These are phyloP conservation scores for Venturia nashicola DNA, from an alignment of 2,329 filamentous ascomycete species.

Conservation along the genomic window DNA sequence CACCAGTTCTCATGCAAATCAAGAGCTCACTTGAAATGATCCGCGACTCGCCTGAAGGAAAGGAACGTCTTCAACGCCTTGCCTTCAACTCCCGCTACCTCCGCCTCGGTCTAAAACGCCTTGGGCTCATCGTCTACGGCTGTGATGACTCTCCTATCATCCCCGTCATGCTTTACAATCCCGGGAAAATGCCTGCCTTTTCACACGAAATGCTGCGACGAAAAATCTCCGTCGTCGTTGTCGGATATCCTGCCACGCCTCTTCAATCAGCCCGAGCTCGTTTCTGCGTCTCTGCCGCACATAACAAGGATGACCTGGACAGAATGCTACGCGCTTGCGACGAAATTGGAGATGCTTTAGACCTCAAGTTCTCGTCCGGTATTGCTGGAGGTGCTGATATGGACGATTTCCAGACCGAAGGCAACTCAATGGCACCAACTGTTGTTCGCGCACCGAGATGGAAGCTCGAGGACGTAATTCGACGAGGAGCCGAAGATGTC, in stretches of 20 bases:
- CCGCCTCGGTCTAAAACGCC: slow-evolving; percentile 89
- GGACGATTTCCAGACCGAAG: slow-evolving; percentile 24
- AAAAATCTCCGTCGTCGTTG: slow-evolving; percentile 94
- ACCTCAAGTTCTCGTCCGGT: slow-evolving; percentile 95
- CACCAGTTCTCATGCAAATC: slow-evolving; percentile 85
- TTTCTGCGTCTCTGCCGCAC: slow-evolving; percentile 89
- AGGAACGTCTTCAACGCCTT: slow-evolving; percentile 88
- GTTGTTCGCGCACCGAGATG: slow-evolving; percentile 54
- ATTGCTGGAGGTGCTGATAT: slow-evolving; percentile 78
- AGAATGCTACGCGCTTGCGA: slow-evolving; percentile 80
- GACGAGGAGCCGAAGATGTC: slow-evolving; percentile 60
- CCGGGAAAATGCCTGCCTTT: slow-evolving; percentile 97
- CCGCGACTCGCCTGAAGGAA: slow-evolving; percentile 83
- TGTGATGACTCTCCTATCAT: slow-evolving; percentile 98
- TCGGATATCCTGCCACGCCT: slow-evolving; percentile 92
- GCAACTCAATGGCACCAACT: slow-evolving; percentile 34
- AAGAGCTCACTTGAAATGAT: slow-evolving; percentile 78
- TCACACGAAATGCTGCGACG: slow-evolving; percentile 97
- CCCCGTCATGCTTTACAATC: slow-evolving; percentile 87
- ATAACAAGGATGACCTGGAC: slow-evolving; percentile 97
- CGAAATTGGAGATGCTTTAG: slow-evolving; percentile 80
- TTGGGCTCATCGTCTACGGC: slow-evolving; percentile 93
- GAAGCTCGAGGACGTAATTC: slow-evolving; percentile 63
- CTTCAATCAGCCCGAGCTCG: slow-evolving; percentile 88
- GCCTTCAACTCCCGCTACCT: slow-evolving; percentile 98